These are phyloP conservation scores for Globomyces pollinis-pini DNA, from an alignment of 192 early-diverging fungal genomes.

Conservation along the genomic window DNA sequence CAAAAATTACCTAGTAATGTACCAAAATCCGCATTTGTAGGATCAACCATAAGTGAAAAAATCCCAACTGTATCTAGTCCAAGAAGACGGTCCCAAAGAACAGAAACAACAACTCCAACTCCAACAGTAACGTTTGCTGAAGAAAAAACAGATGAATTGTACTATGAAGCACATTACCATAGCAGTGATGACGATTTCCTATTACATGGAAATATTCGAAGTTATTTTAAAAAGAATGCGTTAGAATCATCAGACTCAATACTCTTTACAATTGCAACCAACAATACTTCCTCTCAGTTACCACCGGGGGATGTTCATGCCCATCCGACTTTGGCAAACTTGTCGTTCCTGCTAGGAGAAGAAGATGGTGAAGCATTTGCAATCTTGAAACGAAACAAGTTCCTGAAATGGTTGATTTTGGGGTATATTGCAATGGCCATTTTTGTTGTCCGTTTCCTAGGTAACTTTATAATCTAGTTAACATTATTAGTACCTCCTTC, in stretches of 20 bases:
- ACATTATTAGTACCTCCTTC: constrained; percentile 8
- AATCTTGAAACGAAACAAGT: constrained; percentile 2
- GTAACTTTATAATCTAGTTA: constrained; percentile 14
- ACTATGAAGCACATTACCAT: constrained; percentile 46
- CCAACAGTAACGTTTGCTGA: background rate
- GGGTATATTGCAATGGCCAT: constrained; percentile 21
- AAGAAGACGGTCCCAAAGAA: background rate
- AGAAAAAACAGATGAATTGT: constrained; percentile 14
- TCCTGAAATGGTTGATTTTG: constrained; percentile 25
- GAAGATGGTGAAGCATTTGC: constrained; percentile 15
- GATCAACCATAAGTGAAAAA: background rate
- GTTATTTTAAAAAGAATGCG: constrained; percentile 57
- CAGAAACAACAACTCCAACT: background rate
- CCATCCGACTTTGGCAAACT: constrained; percentile 33
- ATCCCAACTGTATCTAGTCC: constrained; percentile 6
- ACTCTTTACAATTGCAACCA: constrained; percentile 50
- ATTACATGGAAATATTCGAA: constrained; percentile 49
- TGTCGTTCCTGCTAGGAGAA: constrained; percentile 23
- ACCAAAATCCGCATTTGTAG: too few relatives aligned
- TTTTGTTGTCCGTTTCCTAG: constrained; percentile 33
- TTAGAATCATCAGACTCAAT: constrained; percentile 57
- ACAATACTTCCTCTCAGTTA: background rate
- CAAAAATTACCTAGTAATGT: background rate
- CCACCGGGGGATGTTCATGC: constrained; percentile 17
- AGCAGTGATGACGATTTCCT: constrained; percentile 67